Conservation (phyloP, 768 basidiomycete genomes). For the Albatrellus ellisii region DNA sequence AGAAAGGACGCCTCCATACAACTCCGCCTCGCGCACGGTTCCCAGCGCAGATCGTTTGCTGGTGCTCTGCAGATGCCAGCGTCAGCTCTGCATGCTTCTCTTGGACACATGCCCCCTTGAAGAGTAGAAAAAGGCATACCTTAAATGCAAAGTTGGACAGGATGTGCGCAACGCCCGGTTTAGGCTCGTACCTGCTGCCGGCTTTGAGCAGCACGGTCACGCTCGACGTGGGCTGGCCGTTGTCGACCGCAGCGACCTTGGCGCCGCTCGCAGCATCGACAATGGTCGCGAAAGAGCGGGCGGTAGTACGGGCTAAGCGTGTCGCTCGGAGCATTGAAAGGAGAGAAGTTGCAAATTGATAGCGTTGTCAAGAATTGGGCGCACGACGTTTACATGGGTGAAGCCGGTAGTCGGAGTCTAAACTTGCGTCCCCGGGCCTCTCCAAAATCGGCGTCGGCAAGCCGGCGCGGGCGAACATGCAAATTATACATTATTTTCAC, state of each 20-base stretch:
- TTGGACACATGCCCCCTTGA: not conserved
- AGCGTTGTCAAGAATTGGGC: not conserved
- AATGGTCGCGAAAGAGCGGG: conserved; percentile 72
- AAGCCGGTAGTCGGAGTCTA: conserved; percentile 1
- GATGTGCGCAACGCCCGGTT: conserved; percentile 83
- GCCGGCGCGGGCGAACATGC: too few relatives aligned
- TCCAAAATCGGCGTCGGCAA: too few relatives aligned
- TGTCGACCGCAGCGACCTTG: conserved; percentile 78
- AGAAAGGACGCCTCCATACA: conserved; percentile 87
- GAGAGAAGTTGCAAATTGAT: not conserved
- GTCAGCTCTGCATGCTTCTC: not conserved
- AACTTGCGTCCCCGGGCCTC: not conserved
- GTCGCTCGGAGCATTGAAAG: conserved; percentile 11
- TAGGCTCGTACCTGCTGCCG: conserved; percentile 78
- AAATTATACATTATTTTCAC: not conserved
- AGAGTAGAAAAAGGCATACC: conserved; percentile 33
- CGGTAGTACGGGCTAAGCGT: conserved; percentile 6
- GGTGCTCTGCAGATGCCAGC: conserved; percentile 51
- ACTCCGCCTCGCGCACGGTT: conserved; percentile 83
- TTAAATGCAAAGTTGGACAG: conserved; percentile 99
- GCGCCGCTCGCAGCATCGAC: conserved; percentile 61
- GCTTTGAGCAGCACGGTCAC: conserved; percentile 90
- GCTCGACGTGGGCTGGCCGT: conserved; percentile 70
- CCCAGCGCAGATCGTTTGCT: conserved; percentile 77
- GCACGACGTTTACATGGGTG: not conserved